phyloP scores from a whole-genome alignment of 2,329 filamentous ascomycete genomes.

The Lachnellula occidentalis region DNA sequence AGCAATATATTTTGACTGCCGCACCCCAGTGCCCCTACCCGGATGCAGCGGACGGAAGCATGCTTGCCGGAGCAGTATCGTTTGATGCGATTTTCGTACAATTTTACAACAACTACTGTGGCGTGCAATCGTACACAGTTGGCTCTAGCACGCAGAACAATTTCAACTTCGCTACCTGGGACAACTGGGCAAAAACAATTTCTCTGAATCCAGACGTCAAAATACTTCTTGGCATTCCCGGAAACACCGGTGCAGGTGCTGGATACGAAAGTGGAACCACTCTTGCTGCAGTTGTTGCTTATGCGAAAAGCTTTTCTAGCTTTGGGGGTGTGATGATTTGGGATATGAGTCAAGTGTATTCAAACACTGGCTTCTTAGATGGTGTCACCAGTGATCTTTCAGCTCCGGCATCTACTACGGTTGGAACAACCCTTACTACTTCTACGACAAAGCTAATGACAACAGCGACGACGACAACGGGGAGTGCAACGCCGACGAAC shows the following conservation, averaged over 20 bases:
- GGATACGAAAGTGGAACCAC: conserved; percentile 48
- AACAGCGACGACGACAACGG: conserved; percentile 19
- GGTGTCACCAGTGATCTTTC: conserved; percentile 11
- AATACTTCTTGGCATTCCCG: conserved; percentile 57
- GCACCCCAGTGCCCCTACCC: conserved; percentile 66
- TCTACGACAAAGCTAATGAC: conserved; percentile 18
- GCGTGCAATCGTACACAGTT: conserved; percentile 45
- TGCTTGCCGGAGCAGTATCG: conserved; percentile 47
- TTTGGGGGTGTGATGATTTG: conserved; percentile 67
- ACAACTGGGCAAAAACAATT: conserved; percentile 55
- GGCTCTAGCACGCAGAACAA: conserved; percentile 42
- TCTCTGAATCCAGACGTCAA: conserved; percentile 56
- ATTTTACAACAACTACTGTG: conserved; percentile 51
- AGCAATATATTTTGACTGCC: conserved; percentile 54
- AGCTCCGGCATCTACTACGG: not conserved
- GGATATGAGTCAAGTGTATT: conserved; percentile 57
- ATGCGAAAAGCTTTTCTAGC: conserved; percentile 48
- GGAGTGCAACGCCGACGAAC: conserved; percentile 4
- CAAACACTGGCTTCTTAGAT: conserved; percentile 51
- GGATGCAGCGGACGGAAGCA: conserved; percentile 52
- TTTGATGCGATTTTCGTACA: conserved; percentile 38
- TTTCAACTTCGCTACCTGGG: conserved; percentile 61
- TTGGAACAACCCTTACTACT: conserved; percentile 13
- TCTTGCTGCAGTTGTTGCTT: conserved; percentile 47
- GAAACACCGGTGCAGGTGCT: conserved; percentile 41